Evolutionary conservation across 352 stramenopile species (phyloP), one percentile per base, ranked within the genome.

Genomic region (Pythium periplocum): DNA sequence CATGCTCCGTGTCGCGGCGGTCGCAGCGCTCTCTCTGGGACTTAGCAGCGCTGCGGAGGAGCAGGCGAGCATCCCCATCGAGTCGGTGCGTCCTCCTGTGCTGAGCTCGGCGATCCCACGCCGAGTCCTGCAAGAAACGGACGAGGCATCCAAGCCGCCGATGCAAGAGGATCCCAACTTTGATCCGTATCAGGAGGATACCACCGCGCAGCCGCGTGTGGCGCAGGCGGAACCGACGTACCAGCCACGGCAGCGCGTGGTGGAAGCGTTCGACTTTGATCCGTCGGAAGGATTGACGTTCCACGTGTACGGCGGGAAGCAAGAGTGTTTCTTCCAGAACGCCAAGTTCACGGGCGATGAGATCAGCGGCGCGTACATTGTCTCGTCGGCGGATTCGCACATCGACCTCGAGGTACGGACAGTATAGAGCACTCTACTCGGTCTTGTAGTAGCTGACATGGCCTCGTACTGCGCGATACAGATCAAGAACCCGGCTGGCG

Each of bases 261-360:
- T 89, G 9, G 76, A 86, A 54, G 62, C 60, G 11, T 92, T 90
- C 45, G 82, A 92, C 63, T 92, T 92, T 52, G 82, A 92, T 47
- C 82, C 82, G 54, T 90, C 78, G 54, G 78, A 92, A 51, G 82
- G 82, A 1, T 58, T 92, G 45, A 90, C 78, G 30, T 92, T 92
- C 68, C 86, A 70, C 55, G 77, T 92, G 47, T 66, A 56, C 9
- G 59, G 61, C 31, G 39, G 55, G 34, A 64, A 67, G 32, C 59
- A 66, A 41, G 65, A 72, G 48, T 92, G 82, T 39, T 92, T 88
- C 53, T 92, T 71, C 51, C 71, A 89, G 52, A 73, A 92, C 59
- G 75, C 66, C 48, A 92, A 90, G 61, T 78, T 73, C 33, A 67
- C 79, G 34, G 75, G 64, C 8, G 82, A 92, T 43, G 66, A 79